Evolutionary conservation across 2,329 filamentous ascomycete genomes (phyloP).

Genomic region (Aspergillus neotritici): DNA sequence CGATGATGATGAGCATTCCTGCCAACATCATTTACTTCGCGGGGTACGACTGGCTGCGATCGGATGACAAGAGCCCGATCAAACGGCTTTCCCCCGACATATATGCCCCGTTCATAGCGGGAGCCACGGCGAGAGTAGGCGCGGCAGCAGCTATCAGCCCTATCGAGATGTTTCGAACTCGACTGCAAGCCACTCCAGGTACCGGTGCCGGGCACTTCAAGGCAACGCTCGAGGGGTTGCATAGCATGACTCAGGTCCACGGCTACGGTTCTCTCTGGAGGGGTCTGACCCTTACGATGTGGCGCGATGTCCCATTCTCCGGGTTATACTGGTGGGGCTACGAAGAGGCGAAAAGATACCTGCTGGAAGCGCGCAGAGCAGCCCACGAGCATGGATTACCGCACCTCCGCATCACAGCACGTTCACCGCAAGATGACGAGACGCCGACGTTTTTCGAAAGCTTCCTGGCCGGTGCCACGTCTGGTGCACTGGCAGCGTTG

Average conservation of each 20-base stretch:
- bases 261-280: constrained; percentile 85
- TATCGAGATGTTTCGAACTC: constrained; percentile 88
- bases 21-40: constrained; percentile 98
- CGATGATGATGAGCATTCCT: constrained; percentile 86
- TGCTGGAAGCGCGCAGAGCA: constrained; percentile 63
- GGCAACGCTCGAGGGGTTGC: constrained; percentile 69
- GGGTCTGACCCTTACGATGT: constrained; percentile 82
- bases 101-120: constrained; percentile 74
- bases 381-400: constrained; percentile 18
- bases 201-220: constrained; percentile 62
- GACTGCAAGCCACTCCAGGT: constrained; percentile 72
- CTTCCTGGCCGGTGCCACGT: constrained; percentile 77
- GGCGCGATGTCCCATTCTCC: constrained; percentile 96
- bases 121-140: constrained; percentile 68
- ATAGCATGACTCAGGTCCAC: constrained; percentile 69
- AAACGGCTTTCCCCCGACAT: constrained; percentile 57
- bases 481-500: constrained; percentile 78
- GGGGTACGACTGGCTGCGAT: constrained; percentile 91
- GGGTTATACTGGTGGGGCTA: constrained; percentile 99
- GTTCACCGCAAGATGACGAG: constrained; percentile 62
- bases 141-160: constrained; percentile 81
- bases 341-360: constrained; percentile 67
- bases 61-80: constrained; percentile 67
- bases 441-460: constrained; percentile 77
- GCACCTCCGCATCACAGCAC: background rate